A percentile compares a stretch with the other conserved stretches of the same genome.
phyloP scores from a whole-genome alignment of 164 flowering plant species.

The grape (Vitis vinifera) region ASM3070453v1 NC_081810.1:17045001-17045500 shows the following conservation, averaged over 20 bases:
- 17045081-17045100: not conserved
- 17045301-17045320: slow-evolving; percentile 25
- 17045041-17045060: not conserved
- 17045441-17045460: slow-evolving; percentile 81
- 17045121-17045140: not conserved
- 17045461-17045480: slow-evolving; percentile 71
- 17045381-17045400: slow-evolving; percentile 36
- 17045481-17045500: slow-evolving; percentile 3
- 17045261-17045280: not conserved
- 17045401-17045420: slow-evolving; percentile 43
- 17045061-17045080: not conserved
- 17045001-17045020: not conserved
- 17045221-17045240: not conserved
- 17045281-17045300: not conserved
- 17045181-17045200: not conserved
- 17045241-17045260: not conserved
- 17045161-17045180: not conserved
- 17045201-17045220: not conserved
- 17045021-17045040: not conserved
- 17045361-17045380: slow-evolving; percentile 43
- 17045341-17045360: slow-evolving; percentile 27
- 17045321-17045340: slow-evolving; percentile 30
- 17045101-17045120: not conserved
- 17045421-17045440: slow-evolving; percentile 57
- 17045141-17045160: not conserved